Conservation (phyloP, 495 filamentous ascomycete genomes). For the Aspergillus coremiiformis region DNA sequence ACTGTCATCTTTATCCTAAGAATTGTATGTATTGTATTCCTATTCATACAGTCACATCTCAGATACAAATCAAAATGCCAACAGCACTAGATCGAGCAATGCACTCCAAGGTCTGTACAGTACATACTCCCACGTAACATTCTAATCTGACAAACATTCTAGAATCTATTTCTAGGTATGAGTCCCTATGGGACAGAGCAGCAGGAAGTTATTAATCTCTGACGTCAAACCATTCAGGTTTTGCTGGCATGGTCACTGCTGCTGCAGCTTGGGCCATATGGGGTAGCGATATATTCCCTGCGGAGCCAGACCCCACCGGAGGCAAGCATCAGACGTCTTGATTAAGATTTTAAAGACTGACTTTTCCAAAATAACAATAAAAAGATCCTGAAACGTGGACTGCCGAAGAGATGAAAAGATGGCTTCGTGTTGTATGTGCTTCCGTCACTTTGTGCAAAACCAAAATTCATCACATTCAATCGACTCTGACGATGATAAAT, state of each 20-base stretch:
- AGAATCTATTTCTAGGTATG: slow-evolving; percentile 56
- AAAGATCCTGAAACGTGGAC: slow-evolving; percentile 66
- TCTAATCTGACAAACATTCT: slow-evolving; percentile 12
- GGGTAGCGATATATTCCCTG: slow-evolving; percentile 73
- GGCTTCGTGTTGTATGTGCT: slow-evolving; percentile 64
- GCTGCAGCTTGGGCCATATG: slow-evolving; percentile 79
- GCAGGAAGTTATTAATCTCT: slow-evolving; percentile 7
- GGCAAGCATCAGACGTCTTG: slow-evolving; percentile 32
- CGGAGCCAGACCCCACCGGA: slow-evolving; percentile 65
- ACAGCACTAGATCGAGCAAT: slow-evolving; percentile 73
- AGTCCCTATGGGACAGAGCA: not conserved
- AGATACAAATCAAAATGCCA: slow-evolving; percentile 40
- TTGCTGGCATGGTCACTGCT: slow-evolving; percentile 75
- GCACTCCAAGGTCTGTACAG: slow-evolving; percentile 56
- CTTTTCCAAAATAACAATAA: slow-evolving; percentile 9
- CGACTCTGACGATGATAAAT: slow-evolving; percentile 6
- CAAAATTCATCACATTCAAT: slow-evolving; percentile 1
- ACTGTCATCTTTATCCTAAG: not conserved
- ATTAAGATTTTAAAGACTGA: not conserved
- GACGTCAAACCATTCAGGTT: slow-evolving; percentile 32
- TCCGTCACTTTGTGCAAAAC: not conserved
- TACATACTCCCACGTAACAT: not conserved
- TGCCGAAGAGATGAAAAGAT: slow-evolving; percentile 60
- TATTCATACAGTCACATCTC: not conserved
- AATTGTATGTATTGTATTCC: not conserved